Evolutionary conservation across 768 basidiomycete species (phyloP), one percentile per base, ranked within the genome.

Genomic region (Boletus coccyginus): DNA sequence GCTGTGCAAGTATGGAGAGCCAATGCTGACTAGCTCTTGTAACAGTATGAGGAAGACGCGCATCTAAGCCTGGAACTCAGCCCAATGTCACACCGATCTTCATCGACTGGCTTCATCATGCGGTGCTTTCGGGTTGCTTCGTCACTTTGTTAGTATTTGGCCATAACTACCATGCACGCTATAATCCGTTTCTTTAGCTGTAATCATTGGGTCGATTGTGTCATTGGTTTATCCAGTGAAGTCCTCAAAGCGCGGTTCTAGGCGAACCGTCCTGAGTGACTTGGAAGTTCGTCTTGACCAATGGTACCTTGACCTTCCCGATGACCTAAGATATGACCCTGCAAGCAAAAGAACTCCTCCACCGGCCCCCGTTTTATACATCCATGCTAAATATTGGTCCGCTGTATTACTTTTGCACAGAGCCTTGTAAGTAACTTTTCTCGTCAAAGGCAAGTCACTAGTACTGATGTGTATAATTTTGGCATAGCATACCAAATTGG

Each of bases 361-460:
- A 10, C 79, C 85, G 5, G 86, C 90, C 2, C 82, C 86, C 51
- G 77, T 91, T 27, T 68, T 91, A 32, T 78, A 83, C 45, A 73
- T 92, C 41, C 87, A 92, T 61, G 77, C 89, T 53, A 78, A 88
- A 59, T 92, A 92, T 67, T 89, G 88, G 83, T 83, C 82, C 8
- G 78, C 87, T 17, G 85, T 92, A 6, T 75, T 92, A 13, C 74
- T 92, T 38, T 76, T 92, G 39, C 81, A 92, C 69, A 80, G 90
- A 50, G 88, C 87, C 16, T 92, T 90, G 90, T 91, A 70, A 78
- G 90, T 79, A 16, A 17, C 42, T 47, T 31, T 56, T 38, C 38
- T 58, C 11, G 27, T 53, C n/a, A 8, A 44, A 45, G 45, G 43
- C 35, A 36, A 51, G 14, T 48, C 56, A 14, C n/a, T n/a, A n/a